Conservation (phyloP, 2,329 filamentous ascomycete species). For the Aspergillus sp. region DNA sequence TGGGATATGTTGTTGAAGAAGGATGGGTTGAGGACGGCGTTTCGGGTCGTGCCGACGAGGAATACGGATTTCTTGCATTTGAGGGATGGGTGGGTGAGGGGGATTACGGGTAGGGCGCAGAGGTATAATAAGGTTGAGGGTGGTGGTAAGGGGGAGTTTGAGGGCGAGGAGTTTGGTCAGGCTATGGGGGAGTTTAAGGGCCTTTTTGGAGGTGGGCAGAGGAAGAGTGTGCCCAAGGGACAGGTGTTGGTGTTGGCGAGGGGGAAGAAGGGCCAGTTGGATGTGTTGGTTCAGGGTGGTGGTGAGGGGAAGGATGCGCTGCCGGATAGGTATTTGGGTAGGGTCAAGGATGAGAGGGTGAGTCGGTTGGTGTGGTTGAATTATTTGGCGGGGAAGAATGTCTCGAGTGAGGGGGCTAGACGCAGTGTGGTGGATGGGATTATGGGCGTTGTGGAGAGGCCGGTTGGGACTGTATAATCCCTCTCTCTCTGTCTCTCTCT, state of each 20-base stretch:
- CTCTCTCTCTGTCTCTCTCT: no score
- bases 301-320: constrained; percentile 34
- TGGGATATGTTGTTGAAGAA: constrained; percentile 72
- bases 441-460: constrained; percentile 83
- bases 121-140: constrained; percentile 43
- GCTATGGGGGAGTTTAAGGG: constrained; percentile 76
- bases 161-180: constrained; percentile 73
- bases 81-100: constrained; percentile 85
- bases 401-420: constrained; percentile 80
- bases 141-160: constrained; percentile 47
- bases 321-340: constrained; percentile 63
- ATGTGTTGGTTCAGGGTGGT: constrained; percentile 64
- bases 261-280: constrained; percentile 64
- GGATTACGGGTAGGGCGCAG: constrained; percentile 73
- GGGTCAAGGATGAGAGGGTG: constrained; percentile 75
- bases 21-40: constrained; percentile 69
- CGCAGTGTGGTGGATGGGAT: constrained; percentile 83
- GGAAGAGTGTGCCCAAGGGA: constrained; percentile 71
- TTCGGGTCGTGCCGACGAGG: constrained; percentile 84
- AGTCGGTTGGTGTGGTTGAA: constrained; percentile 83
- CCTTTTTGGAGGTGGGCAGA: constrained; percentile 73
- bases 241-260: constrained; percentile 74
- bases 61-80: constrained; percentile 94
- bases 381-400: constrained; percentile 82
- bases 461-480: constrained; percentile 71